These are phyloP conservation scores for Rhodamnia rubescens DNA, from an alignment of 345 rosid genomes.

Conservation along the genomic window DNA sequence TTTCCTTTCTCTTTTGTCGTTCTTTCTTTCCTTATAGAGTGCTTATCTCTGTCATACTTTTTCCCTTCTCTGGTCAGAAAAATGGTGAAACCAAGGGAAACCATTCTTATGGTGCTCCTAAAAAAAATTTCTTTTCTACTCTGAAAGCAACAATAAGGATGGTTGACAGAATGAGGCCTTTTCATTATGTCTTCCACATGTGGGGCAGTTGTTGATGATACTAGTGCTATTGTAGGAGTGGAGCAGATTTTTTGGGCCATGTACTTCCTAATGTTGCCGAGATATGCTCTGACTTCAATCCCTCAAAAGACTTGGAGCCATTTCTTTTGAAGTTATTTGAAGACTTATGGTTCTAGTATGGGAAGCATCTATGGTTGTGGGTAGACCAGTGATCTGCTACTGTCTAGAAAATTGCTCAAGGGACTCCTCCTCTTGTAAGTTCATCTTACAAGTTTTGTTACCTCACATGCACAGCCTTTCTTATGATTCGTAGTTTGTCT, in stretches of 20 bases:
- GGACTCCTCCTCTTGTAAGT: conserved; percentile 98
- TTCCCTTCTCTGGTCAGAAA: too few species aligned
- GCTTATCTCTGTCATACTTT: not conserved
- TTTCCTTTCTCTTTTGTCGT: not conserved
- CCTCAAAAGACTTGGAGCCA: conserved; percentile 73
- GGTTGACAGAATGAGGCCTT: too few species aligned
- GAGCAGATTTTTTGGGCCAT: conserved; percentile 94
- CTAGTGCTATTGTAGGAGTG: conserved; percentile 47
- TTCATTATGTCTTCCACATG: too few species aligned
- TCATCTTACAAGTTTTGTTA: too few species aligned
- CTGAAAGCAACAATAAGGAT: too few species aligned
- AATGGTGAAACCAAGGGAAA: too few species aligned
- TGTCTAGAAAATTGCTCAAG: conserved; percentile 83
- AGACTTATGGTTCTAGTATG: too few species aligned
- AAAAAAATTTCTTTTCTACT: too few species aligned
- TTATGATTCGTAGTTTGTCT: not conserved
- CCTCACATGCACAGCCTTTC: not conserved
- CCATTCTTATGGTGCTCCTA: too few species aligned
- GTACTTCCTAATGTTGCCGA: conserved; percentile 88
- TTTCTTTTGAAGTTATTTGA: conserved; percentile 88
- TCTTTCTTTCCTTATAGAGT: not conserved
- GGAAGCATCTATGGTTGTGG: conserved; percentile 94
- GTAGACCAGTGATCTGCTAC: conserved; percentile 84
- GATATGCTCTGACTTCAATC: conserved; percentile 92
- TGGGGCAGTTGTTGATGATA: not conserved